Conservation (phyloP, 495 filamentous ascomycete genomes). For the Penicillium bovifimosum region DNA sequence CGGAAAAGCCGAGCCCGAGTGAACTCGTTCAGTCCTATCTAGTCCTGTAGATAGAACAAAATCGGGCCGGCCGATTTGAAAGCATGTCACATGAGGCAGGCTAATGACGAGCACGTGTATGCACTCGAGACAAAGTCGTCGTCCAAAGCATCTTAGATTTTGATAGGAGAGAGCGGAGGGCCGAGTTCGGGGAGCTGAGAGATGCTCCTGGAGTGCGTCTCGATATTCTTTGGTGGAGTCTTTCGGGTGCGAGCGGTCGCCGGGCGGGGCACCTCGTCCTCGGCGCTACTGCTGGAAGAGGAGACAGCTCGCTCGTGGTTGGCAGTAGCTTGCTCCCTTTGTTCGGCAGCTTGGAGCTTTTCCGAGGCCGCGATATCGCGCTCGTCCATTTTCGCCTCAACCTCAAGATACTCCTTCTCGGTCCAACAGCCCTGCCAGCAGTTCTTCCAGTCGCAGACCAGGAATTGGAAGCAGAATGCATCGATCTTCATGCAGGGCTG, state of each 20-base stretch:
- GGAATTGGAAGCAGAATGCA: conserved; percentile 81
- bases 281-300: conserved; percentile 54
- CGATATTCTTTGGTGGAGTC: conserved; percentile 36
- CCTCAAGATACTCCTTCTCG: conserved; percentile 70
- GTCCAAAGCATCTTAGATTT: conserved; percentile 27
- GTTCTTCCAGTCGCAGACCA: conserved; percentile 86
- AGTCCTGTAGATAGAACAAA: conserved; percentile 3
- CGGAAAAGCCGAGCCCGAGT: conserved; percentile 1
- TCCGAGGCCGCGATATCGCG: conserved; percentile 24
- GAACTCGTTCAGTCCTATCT: conserved; percentile 10
- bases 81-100: not conserved
- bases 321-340: conserved; percentile 9
- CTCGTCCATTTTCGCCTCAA: conserved; percentile 61
- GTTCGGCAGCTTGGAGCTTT: conserved; percentile 16
- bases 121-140: not conserved
- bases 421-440: conserved; percentile 95
- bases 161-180: conserved; percentile 69
- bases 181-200: conserved; percentile 58
- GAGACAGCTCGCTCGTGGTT: conserved; percentile 56
- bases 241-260: conserved; percentile 31
- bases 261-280: conserved; percentile 30
- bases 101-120: not conserved
- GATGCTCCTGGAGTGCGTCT: conserved; percentile 37
- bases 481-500: conserved; percentile 93
- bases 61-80: conserved; percentile 21